Evolutionary conservation across 2,329 filamentous ascomycete genomes (phyloP).

Genomic region (Talaromyces pinophilus): DNA sequence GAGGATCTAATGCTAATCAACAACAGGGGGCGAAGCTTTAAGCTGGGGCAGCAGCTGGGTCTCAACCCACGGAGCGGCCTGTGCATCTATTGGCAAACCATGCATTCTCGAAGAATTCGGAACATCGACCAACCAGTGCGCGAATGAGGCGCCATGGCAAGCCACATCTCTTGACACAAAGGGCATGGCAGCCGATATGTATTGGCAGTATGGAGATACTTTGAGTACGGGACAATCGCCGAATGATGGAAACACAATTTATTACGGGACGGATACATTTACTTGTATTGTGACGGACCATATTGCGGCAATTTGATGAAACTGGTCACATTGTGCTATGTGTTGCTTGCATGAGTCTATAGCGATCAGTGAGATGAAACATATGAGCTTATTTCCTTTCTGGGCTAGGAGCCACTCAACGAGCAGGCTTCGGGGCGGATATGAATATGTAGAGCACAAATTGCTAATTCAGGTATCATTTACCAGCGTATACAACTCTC

Average conservation of each 20-base stretch:
- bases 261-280: constrained; percentile 35
- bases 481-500: too few relatives aligned
- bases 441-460: too few relatives aligned
- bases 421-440: too few relatives aligned
- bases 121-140: constrained; percentile 33
- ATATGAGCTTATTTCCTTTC: too few relatives aligned
- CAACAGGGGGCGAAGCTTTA: constrained; percentile 39
- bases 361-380: too few relatives aligned
- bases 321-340: neutral
- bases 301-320: constrained; percentile 24
- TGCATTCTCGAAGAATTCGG: constrained; percentile 48
- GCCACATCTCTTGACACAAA: constrained; percentile 36
- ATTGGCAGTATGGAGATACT: constrained; percentile 42
- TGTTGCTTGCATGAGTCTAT: neutral
- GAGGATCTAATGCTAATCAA: neutral
- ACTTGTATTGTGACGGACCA: constrained; percentile 38
- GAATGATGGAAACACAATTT: constrained; percentile 38
- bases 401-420: too few relatives aligned
- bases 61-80: constrained; percentile 46
- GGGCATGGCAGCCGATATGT: constrained; percentile 41
- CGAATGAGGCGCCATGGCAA: constrained; percentile 39
- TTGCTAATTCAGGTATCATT: too few relatives aligned
- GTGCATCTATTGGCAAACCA: constrained; percentile 41
- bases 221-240: constrained; percentile 34
- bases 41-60: constrained; percentile 53